A percentile compares a stretch with the other conserved stretches of the same genome.
These are phyloP conservation scores for Xylariaceae sp. DNA, from an alignment of 2,329 filamentous ascomycete genomes.

Conservation along the genomic window DNA sequence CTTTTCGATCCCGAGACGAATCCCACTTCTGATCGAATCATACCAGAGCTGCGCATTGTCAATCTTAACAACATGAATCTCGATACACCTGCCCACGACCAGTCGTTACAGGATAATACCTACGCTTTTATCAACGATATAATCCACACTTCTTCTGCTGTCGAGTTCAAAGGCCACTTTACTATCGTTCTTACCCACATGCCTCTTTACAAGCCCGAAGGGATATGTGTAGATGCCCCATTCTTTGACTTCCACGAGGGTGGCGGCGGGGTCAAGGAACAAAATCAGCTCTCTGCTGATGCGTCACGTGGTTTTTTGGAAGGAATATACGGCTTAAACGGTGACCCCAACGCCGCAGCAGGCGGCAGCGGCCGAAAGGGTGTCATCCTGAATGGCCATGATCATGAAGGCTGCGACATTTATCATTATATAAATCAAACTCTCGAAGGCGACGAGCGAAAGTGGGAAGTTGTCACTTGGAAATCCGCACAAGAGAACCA, in stretches of 20 bases:
- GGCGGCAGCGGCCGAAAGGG: slow-evolving; percentile 66
- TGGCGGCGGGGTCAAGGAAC: slow-evolving; percentile 75
- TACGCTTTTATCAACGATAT: slow-evolving; percentile 72
- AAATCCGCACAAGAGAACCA: slow-evolving; percentile 38
- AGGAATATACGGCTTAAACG: slow-evolving; percentile 76
- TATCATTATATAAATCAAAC: slow-evolving; percentile 75
- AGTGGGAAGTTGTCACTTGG: slow-evolving; percentile 51
- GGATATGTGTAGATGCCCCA: slow-evolving; percentile 79
- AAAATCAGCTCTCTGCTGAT: slow-evolving; percentile 78
- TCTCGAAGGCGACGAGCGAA: slow-evolving; percentile 39
- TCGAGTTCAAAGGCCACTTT: slow-evolving; percentile 61
- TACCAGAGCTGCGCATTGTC: slow-evolving; percentile 73
- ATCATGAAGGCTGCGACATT: slow-evolving; percentile 90
- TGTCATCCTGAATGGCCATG: slow-evolving; percentile 86
- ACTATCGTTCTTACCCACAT: slow-evolving; percentile 90
- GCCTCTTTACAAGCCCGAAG: slow-evolving; percentile 77
- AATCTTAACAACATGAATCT: slow-evolving; percentile 92
- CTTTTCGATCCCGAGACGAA: slow-evolving; percentile 41
- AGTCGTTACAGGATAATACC: slow-evolving; percentile 67
- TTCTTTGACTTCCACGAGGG: slow-evolving; percentile 74
- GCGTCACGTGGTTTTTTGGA: slow-evolving; percentile 74
- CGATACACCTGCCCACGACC: slow-evolving; percentile 71
- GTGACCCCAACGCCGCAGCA: slow-evolving; percentile 53
- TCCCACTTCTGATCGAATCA: slow-evolving; percentile 43
- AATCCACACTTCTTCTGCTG: slow-evolving; percentile 59